Conservation (phyloP, 257 asterid genomes). For the Capsicum chinense region DNA sequence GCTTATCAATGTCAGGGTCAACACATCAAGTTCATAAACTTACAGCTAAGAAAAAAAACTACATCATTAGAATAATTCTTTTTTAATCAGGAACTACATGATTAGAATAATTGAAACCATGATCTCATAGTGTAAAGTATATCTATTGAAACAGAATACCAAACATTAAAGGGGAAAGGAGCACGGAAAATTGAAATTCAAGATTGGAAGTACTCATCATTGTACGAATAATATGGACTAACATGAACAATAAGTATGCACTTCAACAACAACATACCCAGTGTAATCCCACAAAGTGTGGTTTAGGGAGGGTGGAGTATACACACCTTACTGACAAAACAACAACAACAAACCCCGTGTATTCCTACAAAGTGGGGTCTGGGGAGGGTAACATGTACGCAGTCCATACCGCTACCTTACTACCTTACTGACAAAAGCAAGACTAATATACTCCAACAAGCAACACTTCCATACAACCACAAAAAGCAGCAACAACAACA, state of each 20-base stretch:
- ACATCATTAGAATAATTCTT: not conserved
- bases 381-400: too few species aligned
- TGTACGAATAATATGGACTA: not conserved
- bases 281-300: too few species aligned
- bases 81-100: slow-evolving; percentile 1
- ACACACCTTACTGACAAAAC: too few species aligned
- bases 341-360: too few species aligned
- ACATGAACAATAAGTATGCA: not conserved
- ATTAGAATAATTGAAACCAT: not conserved
- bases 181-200: not conserved
- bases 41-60: not conserved
- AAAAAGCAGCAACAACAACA: too few species aligned
- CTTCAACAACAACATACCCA: too few species aligned
- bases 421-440: too few species aligned
- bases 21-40: not conserved
- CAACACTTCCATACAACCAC: too few species aligned
- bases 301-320: too few species aligned
- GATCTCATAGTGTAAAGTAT: not conserved
- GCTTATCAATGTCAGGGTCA: slow-evolving; percentile 18
- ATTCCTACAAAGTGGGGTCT: too few species aligned
- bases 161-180: not conserved
- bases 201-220: not conserved
- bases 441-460: too few species aligned
- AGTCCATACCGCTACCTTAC: too few species aligned
- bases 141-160: not conserved